Evolutionary conservation across 2,329 filamentous ascomycete species (phyloP).

Genomic region (Leptosphaerulina australis): DNA sequence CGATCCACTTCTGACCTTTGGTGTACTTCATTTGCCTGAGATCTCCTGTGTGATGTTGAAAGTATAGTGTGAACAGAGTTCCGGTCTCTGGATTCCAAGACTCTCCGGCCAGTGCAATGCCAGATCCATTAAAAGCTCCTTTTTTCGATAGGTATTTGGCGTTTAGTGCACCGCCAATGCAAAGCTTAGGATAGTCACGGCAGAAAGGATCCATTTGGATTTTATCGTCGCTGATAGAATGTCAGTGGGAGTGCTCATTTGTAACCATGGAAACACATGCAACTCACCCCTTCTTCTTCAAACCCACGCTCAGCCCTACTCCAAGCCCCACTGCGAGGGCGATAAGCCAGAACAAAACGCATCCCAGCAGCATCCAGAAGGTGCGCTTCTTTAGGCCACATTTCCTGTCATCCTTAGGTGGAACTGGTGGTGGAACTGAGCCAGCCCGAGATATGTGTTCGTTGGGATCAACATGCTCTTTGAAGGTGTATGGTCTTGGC

Average conservation of each 20-base stretch:
- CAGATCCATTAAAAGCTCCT: constrained; percentile 56
- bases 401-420: constrained; percentile 30
- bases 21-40: constrained; percentile 51
- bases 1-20: constrained; percentile 46
- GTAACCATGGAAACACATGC: constrained; percentile 1
- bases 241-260: neutral
- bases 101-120: constrained; percentile 53
- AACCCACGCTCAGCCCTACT: constrained; percentile 43
- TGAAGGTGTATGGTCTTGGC: constrained; percentile 29
- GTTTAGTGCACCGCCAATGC: constrained; percentile 50
- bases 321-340: constrained; percentile 47
- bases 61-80: constrained; percentile 52
- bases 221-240: constrained; percentile 1
- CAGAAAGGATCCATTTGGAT: constrained; percentile 31
- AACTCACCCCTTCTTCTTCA: constrained; percentile 35
- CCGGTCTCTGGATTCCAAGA: constrained; percentile 49
- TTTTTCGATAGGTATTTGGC: constrained; percentile 48
- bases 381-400: constrained; percentile 35
- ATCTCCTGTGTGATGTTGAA: constrained; percentile 53
- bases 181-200: constrained; percentile 34
- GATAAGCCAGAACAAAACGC: constrained; percentile 37
- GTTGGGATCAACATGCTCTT: constrained; percentile 32
- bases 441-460: constrained; percentile 17
- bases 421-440: constrained; percentile 21
- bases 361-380: constrained; percentile 31